These are phyloP conservation scores for Fusarium longipes DNA, from an alignment of 2,329 filamentous ascomycete genomes.

Conservation along the genomic window DNA sequence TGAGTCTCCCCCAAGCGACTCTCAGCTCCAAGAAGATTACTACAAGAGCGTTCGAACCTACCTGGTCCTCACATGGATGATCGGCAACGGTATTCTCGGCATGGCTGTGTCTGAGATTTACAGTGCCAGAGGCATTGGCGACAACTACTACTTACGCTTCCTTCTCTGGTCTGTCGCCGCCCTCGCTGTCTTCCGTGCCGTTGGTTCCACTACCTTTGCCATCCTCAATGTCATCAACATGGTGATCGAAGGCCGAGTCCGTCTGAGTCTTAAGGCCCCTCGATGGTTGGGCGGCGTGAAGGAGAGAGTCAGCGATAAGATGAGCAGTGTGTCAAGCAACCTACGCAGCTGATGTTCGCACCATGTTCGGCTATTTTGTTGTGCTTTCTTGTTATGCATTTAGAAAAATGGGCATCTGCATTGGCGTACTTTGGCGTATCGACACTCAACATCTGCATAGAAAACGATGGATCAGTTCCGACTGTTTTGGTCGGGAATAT, in stretches of 20 bases:
- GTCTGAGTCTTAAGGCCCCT: constrained; percentile 66
- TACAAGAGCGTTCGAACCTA: constrained; percentile 97
- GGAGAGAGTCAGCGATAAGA: constrained; percentile 58
- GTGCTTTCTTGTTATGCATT: constrained; percentile 27
- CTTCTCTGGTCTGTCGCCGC: constrained; percentile 92
- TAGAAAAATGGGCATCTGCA: constrained; percentile 25
- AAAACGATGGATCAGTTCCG: constrained; percentile 6
- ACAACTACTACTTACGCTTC: constrained; percentile 92
- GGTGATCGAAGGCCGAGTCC: constrained; percentile 85
- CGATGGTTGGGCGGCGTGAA: constrained; percentile 61
- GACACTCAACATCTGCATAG: constrained; percentile 19
- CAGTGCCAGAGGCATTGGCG: constrained; percentile 73
- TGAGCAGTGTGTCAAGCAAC: constrained; percentile 62
- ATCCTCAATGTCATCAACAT: constrained; percentile 86
- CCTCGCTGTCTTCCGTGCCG: constrained; percentile 86
- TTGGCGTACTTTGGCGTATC: constrained; percentile 30
- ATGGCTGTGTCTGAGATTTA: constrained; percentile 95
- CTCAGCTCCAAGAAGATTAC: constrained; percentile 96
- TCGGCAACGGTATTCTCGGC: constrained; percentile 88
- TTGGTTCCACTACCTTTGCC: constrained; percentile 84
- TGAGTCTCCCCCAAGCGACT: constrained; percentile 69
- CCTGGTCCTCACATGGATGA: constrained; percentile 96
- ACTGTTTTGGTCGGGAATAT: constrained; percentile 12
- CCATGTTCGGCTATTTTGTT: constrained; percentile 3
- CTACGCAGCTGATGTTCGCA: constrained; percentile 50